A percentile compares a stretch with the other conserved stretches of the same genome.
Evolutionary conservation across 768 basidiomycete species (phyloP).

Genomic region (Auricularia heimuer): DNA sequence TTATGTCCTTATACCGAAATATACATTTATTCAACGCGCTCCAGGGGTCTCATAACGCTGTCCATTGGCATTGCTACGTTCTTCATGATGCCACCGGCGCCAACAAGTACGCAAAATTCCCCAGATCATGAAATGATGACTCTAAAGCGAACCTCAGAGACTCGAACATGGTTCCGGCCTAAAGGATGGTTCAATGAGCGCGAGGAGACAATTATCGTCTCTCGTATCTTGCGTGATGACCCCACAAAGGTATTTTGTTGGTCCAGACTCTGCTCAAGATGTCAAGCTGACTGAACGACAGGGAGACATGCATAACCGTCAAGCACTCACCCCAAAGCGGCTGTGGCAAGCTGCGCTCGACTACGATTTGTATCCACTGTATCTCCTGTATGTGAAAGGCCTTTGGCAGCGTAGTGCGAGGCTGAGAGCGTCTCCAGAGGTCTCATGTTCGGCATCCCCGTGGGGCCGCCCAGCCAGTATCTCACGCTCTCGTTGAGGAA

Average conservation of each 20-base stretch:
- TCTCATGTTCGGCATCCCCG: conserved; percentile 34
- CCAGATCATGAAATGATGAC: neutral
- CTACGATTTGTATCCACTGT: neutral
- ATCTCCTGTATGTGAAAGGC: neutral
- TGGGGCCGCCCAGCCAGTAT: conserved; percentile 46
- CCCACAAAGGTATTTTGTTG: conserved; percentile 19
- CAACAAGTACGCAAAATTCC: conserved; percentile 25
- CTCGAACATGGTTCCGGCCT: conserved; percentile 47
- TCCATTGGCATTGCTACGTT: conserved; percentile 41
- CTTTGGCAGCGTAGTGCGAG: neutral
- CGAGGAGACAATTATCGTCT: conserved; percentile 57
- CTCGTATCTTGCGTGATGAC: conserved; percentile 54
- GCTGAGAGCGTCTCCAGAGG: neutral
- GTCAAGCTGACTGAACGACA: conserved; percentile 28
- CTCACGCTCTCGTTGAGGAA: conserved; percentile 52
- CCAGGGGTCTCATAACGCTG: conserved; percentile 32
- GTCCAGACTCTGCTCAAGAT: neutral
- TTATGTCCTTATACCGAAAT: neutral
- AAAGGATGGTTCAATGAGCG: conserved; percentile 58
- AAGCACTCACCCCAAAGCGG: conserved; percentile 42
- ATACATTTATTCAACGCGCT: neutral
- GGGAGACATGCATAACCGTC: conserved; percentile 53
- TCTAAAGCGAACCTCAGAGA: conserved; percentile 25
- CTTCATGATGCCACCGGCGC: conserved; percentile 51
- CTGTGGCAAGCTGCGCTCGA: conserved; percentile 24